phyloP scores from a whole-genome alignment of 2,329 filamentous ascomycete species.

The Talaromyces sp. region DNA sequence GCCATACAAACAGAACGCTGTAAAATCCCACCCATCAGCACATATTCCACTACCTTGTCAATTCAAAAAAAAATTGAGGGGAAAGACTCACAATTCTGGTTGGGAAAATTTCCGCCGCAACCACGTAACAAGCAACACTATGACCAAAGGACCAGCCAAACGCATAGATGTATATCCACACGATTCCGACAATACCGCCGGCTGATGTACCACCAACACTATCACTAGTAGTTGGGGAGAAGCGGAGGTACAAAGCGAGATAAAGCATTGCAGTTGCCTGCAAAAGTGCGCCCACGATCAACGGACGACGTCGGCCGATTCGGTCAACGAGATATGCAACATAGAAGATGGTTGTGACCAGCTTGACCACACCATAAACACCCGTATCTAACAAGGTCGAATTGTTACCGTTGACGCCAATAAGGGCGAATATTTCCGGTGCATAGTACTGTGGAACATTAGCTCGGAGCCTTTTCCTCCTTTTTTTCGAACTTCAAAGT shows the following conservation, averaged over 20 bases:
- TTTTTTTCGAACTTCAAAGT: background rate
- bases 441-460: conserved; percentile 29
- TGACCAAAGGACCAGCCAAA: conserved; percentile 29
- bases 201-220: conserved; percentile 29
- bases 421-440: conserved; percentile 37
- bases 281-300: conserved; percentile 26
- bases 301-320: conserved; percentile 26
- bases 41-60: background rate
- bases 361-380: conserved; percentile 32
- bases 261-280: conserved; percentile 30
- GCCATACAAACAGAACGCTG: conserved; percentile 25
- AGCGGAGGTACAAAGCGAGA: conserved; percentile 32
- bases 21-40: background rate
- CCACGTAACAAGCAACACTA: conserved; percentile 25
- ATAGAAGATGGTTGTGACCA: conserved; percentile 28
- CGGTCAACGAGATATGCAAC: conserved; percentile 29
- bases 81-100: conserved; percentile 17
- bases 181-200: conserved; percentile 39
- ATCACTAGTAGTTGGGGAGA: conserved; percentile 25
- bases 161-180: conserved; percentile 30
- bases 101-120: conserved; percentile 26
- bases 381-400: conserved; percentile 35
- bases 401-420: conserved; percentile 31
- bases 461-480: background rate
- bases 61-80: background rate